A percentile compares a stretch with the other conserved stretches of the same genome.
Conservation (phyloP, 306 rosid species). For the Trichosanthes cucumerina region DNA sequence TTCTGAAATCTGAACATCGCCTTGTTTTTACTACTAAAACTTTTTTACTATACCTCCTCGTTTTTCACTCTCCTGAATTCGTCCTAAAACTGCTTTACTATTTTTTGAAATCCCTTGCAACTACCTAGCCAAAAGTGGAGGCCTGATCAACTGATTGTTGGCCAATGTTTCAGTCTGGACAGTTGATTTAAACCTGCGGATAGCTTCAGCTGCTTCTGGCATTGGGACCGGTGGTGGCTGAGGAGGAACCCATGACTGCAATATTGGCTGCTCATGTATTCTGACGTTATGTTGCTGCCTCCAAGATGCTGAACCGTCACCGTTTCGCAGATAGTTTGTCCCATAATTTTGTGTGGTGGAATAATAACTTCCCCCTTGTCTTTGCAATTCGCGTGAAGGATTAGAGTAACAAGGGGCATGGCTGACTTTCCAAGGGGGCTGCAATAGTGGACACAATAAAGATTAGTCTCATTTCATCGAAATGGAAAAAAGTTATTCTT, state of each 20-base stretch:
- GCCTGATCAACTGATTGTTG: constrained; percentile 29
- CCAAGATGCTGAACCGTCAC: constrained; percentile 42
- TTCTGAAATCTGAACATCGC: not conserved
- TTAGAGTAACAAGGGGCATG: constrained; percentile 40
- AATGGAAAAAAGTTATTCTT: not conserved
- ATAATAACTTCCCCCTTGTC: constrained; percentile 27
- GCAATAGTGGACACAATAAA: constrained; percentile 21
- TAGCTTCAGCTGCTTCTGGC: constrained; percentile 84
- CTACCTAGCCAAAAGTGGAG: constrained; percentile 34
- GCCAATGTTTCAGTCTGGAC: constrained; percentile 41
- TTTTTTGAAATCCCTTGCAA: constrained; percentile 25
- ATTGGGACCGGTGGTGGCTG: constrained; percentile 40
- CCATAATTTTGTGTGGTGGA: constrained; percentile 29
- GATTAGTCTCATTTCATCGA: constrained; percentile 16
- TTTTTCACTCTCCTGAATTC: constrained; percentile 31
- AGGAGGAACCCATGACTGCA: constrained; percentile 63
- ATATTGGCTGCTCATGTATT: constrained; percentile 32
- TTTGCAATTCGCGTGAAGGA: constrained; percentile 35
- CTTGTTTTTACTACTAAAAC: not conserved
- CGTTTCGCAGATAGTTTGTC: constrained; percentile 26
- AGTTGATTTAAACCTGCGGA: constrained; percentile 58
- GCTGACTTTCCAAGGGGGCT: constrained; percentile 63
- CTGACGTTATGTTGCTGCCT: constrained; percentile 57
- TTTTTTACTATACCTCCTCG: constrained; percentile 39
- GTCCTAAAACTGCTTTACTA: constrained; percentile 22